Conservation (phyloP, 2,329 filamentous ascomycete genomes). For the Whalleya microplaca region DNA sequence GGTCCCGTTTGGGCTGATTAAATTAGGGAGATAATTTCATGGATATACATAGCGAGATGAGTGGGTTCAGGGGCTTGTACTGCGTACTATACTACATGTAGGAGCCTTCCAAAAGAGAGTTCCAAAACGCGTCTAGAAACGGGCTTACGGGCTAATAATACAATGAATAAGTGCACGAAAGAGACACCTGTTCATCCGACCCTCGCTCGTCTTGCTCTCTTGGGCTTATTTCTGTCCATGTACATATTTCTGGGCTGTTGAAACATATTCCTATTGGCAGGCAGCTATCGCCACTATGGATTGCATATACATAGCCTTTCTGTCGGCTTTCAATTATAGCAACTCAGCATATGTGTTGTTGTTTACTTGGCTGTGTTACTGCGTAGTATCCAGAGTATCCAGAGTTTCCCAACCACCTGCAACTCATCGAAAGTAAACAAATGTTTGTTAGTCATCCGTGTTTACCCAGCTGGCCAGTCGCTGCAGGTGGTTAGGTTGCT, state of each 20-base stretch:
- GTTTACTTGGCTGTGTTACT: not conserved
- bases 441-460: not conserved
- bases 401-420: too few relatives aligned
- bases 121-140: conserved; percentile 1
- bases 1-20: conserved; percentile 14
- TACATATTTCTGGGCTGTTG: not conserved
- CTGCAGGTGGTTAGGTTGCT: too few relatives aligned
- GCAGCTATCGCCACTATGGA: too few relatives aligned
- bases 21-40: conserved; percentile 31
- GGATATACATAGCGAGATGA: conserved; percentile 7
- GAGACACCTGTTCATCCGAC: not conserved
- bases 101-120: not conserved
- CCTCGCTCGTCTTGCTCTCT: too few relatives aligned
- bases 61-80: conserved; percentile 25
- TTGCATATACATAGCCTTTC: not conserved
- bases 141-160: not conserved
- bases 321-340: not conserved
- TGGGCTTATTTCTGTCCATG: too few relatives aligned
- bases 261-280: not conserved
- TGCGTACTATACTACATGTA: too few relatives aligned
- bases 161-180: too few relatives aligned
- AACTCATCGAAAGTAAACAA: not conserved
- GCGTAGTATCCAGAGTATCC: too few relatives aligned
- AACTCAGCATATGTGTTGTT: not conserved
- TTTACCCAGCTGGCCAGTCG: not conserved